phyloP scores from a whole-genome alignment of 2,329 filamentous ascomycete genomes.

The Sporothrix pallida region DNA sequence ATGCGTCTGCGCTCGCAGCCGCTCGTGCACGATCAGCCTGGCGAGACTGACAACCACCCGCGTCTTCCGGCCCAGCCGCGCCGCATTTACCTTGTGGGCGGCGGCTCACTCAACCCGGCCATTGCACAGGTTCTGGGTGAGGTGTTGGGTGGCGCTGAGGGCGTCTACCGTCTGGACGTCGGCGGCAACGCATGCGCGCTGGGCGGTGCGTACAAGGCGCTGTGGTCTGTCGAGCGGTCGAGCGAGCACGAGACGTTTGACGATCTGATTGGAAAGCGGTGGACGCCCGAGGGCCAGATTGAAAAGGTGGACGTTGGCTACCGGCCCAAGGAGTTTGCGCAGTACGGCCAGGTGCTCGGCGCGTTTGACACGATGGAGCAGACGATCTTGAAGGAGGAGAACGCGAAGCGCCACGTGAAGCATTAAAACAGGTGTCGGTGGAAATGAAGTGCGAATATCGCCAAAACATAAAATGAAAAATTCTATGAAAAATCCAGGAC shows the following conservation, averaged over 20 bases:
- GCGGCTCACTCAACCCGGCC: conserved; percentile 85
- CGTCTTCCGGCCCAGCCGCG: conserved; percentile 80
- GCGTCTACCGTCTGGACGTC: conserved; percentile 91
- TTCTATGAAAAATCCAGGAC: neutral
- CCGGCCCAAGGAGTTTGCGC: conserved; percentile 72
- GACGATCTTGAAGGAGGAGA: conserved; percentile 60
- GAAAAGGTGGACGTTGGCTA: conserved; percentile 85
- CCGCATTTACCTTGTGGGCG: conserved; percentile 91
- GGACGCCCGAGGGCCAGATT: conserved; percentile 84
- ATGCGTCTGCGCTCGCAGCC: conserved; percentile 83
- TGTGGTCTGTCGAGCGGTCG: conserved; percentile 82
- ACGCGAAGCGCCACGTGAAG: conserved; percentile 38
- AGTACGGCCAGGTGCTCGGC: conserved; percentile 76
- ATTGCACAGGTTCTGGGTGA: conserved; percentile 86
- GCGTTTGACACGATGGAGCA: conserved; percentile 80
- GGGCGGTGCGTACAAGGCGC: conserved; percentile 92
- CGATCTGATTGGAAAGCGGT: conserved; percentile 79
- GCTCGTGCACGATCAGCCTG: conserved; percentile 65
- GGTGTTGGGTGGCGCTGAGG: conserved; percentile 85
- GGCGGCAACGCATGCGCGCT: conserved; percentile 94
- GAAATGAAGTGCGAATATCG: neutral
- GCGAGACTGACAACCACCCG: conserved; percentile 32
- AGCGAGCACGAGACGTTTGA: conserved; percentile 77
- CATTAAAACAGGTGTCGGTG: neutral
- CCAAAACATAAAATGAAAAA: neutral